Evolutionary conservation across 2,329 filamentous ascomycete genomes (phyloP).

Genomic region (Cladophialophora yegresii): DNA sequence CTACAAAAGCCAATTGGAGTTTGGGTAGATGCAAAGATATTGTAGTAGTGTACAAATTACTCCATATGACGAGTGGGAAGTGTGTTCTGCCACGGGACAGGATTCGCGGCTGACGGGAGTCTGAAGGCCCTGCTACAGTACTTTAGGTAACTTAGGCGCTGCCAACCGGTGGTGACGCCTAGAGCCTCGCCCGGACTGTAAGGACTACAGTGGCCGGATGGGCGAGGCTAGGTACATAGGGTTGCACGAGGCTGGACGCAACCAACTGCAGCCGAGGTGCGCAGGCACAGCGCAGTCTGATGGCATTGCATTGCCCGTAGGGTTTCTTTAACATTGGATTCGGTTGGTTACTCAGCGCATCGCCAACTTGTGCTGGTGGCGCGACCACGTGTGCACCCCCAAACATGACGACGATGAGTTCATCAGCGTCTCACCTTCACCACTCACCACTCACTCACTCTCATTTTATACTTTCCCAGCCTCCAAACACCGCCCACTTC

Average conservation of each 20-base stretch:
- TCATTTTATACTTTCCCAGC: not conserved
- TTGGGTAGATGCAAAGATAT: too few species aligned
- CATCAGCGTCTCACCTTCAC: not conserved
- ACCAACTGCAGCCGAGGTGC: not conserved
- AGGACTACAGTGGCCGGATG: too few species aligned
- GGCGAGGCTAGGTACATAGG: not conserved
- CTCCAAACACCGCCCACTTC: not conserved
- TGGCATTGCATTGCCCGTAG: not conserved
- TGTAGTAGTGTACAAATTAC: too few species aligned
- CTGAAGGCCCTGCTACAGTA: too few species aligned
- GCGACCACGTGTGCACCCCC: not conserved
- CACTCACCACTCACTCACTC: not conserved
- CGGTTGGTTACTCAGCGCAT: not conserved
- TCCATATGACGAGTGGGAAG: not conserved
- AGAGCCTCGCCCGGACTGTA: not conserved
- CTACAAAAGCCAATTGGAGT: not conserved
- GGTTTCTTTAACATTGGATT: not conserved
- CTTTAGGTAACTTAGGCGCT: not conserved
- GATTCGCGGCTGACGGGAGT: not conserved
- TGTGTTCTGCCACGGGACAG: not conserved
- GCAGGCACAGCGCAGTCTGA: not conserved
- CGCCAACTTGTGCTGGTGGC: not conserved
- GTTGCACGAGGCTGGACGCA: not conserved
- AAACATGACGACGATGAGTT: constrained; percentile 2
- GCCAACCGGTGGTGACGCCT: not conserved